Evolutionary conservation across 331 rosid species (phyloP), one percentile per base, ranked within the genome.

Genomic region (Quercus lobata): DNA sequence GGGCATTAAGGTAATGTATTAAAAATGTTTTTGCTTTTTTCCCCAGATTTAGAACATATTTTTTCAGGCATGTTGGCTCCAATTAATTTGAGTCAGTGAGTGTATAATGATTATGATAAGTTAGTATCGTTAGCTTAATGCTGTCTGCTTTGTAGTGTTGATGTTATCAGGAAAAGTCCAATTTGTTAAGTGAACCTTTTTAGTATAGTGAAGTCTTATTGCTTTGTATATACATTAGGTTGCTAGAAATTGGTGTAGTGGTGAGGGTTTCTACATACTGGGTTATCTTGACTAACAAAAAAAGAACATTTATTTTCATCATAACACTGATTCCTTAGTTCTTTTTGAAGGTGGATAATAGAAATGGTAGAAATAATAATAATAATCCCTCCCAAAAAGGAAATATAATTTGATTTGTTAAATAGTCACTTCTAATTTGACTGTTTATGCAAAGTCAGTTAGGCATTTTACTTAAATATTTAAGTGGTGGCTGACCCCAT

Each of bases 1-100:
- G 44, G 99, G 99, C 57, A 87, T 91, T 75, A 95, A 95, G 54
- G 54, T 49, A 49, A 49, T 14, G 1, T 12, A 15, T 1, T 14
- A 10, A 49, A 49, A 49, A 49, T 14, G 5, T 63, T 4, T n/a
- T 14, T 35, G 70, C 52, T 30, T 46, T 11, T 22, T 65, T 60
- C 35, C 6, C 32, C 46, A 16, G 11, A n/a, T 74, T 32, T 25
- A 0, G 4, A 25, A 10, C 6, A 15, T 32, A 18, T 25, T 21
- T 7, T 70, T 17, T 34, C 12, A 57, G 8, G 35, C 6, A 14
- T 73, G 52, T 72, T 22, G 3, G 70, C 69, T 25, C n/a, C 15
- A 21, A 17, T 17, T 60, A 2, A 34, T 18, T 24, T 27, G 41
- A 32, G 61, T 46, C 56, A 34, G 4, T 35, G 63, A 41, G 46